Evolutionary conservation across 140 eudicot genomes (phyloP).

Genomic region (Anethum foeniculum): DNA sequence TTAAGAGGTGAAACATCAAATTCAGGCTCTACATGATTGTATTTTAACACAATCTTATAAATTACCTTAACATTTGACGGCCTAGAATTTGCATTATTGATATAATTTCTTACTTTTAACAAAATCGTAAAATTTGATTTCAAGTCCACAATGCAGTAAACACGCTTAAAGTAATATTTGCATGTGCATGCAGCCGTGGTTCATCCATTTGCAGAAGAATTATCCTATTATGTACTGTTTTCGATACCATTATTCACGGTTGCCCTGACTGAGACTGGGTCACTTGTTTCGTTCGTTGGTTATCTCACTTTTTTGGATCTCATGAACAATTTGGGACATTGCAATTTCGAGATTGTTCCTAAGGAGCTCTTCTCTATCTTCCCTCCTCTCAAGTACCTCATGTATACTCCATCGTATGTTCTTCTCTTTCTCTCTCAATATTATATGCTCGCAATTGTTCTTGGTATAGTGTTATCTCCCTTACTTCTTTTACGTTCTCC

Average conservation of each 20-base stretch:
- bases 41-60: no score
- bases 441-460: neutral
- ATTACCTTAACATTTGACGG: no score
- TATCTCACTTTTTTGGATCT: constrained; percentile 43
- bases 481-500: no score
- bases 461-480: no score
- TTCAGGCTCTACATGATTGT: no score
- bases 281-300: constrained; percentile 31
- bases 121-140: no score
- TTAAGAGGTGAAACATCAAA: no score
- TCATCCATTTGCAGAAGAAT: constrained; percentile 74
- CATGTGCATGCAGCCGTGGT: constrained; percentile 42
- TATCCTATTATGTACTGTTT: constrained; percentile 41
- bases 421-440: neutral
- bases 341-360: constrained; percentile 68
- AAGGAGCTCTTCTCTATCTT: constrained; percentile 44
- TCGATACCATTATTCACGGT: constrained; percentile 38
- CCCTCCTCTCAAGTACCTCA: constrained; percentile 69
- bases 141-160: no score
- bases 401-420: constrained; percentile 76
- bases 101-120: no score
- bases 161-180: neutral
- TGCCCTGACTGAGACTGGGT: constrained; percentile 29
- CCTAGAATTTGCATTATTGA: no score
- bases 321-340: constrained; percentile 69